Percentiles rank a stretch among this genome's conserved stretches.
Evolutionary conservation across 2,329 filamentous ascomycete species (phyloP).

Genomic region (Aspergillus ibericus): DNA sequence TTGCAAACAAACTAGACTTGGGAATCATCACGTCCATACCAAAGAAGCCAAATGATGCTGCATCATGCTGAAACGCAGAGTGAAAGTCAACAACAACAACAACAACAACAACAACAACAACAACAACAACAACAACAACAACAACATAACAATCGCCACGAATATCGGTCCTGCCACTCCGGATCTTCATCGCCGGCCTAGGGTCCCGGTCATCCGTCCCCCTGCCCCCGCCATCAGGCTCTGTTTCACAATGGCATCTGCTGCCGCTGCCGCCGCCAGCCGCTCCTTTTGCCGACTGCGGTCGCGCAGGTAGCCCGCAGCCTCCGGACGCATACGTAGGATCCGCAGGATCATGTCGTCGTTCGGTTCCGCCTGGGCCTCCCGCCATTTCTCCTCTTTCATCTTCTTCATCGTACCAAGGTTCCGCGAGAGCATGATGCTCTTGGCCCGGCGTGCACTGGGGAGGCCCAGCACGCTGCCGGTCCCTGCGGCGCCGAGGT

Average conservation of each 20-base stretch:
- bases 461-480: constrained; percentile 51
- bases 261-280: constrained; percentile 83
- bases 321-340: constrained; percentile 90
- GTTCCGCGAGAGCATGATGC: constrained; percentile 92
- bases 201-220: constrained; percentile 52
- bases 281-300: constrained; percentile 91
- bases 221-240: constrained; percentile 67
- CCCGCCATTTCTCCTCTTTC: constrained; percentile 93
- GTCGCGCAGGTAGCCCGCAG: constrained; percentile 81
- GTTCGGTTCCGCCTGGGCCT: constrained; percentile 92
- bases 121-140: constrained; percentile 7
- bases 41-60: constrained; percentile 11
- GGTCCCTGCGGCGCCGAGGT: constrained; percentile 41
- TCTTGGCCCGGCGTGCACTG: constrained; percentile 56
- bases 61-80: constrained; percentile 3
- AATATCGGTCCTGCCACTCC: not conserved
- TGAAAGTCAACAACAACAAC: constrained; percentile 1
- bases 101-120: constrained; percentile 9
- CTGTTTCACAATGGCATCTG: constrained; percentile 91
- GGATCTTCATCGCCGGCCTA: constrained; percentile 32
- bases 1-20: constrained; percentile 6
- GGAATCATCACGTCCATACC: constrained; percentile 16
- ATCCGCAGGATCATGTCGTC: constrained; percentile 98
- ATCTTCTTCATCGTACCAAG: constrained; percentile 93
- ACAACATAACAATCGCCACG: constrained; percentile 6